Base-by-base conservation (phyloP, 495 filamentous ascomycete genomes). In the Hyaloscypha finlandica region DNA sequence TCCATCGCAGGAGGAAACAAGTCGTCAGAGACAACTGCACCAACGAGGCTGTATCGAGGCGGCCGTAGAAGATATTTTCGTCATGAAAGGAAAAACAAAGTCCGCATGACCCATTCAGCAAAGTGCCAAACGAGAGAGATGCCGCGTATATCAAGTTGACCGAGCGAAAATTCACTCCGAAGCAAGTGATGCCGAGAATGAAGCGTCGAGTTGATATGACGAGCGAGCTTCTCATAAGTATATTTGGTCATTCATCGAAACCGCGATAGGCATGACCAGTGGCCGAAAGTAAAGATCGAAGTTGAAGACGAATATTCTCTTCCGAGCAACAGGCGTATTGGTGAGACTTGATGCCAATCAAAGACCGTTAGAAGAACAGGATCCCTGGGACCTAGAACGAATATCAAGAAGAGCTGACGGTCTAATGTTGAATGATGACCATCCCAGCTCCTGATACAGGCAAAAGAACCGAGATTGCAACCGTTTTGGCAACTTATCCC, bases 401-500 rank as follows among this genome's bases (percentile, higher is more conserved):
- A 48, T 48, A 14, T 48, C 16, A 12, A 48, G 42, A 16, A 19
- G 35, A 37, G 35, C 12, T 48, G 16, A 4, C 11, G 9, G 16
- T 19, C 42, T 19, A 19, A 48, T 48, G 42, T 48, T 48, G 42
- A 48, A 48, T 25, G 19, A 6, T 56, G 29, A 29, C 20, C 53
- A 56, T 30, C 53, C 9, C 29, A 56, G 2, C 53, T 19, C 42
- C 16, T 4, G 16, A 48, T 19, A 19, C 8, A 48, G 16, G 53
- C 8, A 25, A 11, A 20, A 11, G 22, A 32, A 11, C 22, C 22
- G 53, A 30, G 53, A 53, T 8, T 54, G 51, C 16, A 29, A 6
- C 51, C 2, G 8, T 6, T 8, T 54, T 29, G 25, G 2, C 20
- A 30, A 29, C 5, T 56, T 62, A 71, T 25, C 16, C 20, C 72